Base-by-base conservation (phyloP, 805 yeast genomes). In the Candida mattraensis region DNA sequence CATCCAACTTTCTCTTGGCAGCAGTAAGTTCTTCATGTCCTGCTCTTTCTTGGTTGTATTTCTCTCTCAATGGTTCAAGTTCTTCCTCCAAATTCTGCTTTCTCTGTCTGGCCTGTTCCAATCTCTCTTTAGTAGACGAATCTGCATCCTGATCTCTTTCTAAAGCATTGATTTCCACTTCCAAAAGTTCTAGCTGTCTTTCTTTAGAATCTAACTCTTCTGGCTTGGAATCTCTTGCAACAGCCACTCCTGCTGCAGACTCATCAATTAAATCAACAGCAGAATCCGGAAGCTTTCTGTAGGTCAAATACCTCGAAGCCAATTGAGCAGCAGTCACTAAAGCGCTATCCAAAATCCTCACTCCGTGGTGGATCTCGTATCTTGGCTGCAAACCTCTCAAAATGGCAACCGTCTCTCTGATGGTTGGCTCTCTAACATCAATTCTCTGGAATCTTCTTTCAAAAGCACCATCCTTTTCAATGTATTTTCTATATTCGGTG, bases 401-500 rank as follows among this genome's bases (percentile, higher is more conserved):
- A 41, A 93, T 91, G 7, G 98, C 98, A 32, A 91, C 86, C 0
- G 99, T 88, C 64, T 93, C 97, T 51, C 84, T 78, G 21, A 87
- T 75, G 0, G 95, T 83, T 40, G 98, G 93, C 55, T 94, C 99
- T 31, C 84, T 85, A 21, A 93, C 98, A 57, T 91, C 97, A 53
- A 93, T 87, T 61, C 88, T 87, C 67, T 93, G 99, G 77, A 93
- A 93, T 62, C 99, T 80, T 74, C 99, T 85, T 65, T 91, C 99
- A 61, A 93, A 91, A 1, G 99, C 99, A 62, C 96, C 99, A 64
- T 93, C 99, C 63, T 91, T 91, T 58, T 93, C 88, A 42, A 93
- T 81, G 57, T 83, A 80, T 56, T 88, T 82, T 58, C 98, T 78
- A 71, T 93, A 93, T 67, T 93, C 99, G 39, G 83, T 83, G 52